Base-by-base conservation (phyloP, 2,329 filamentous ascomycete genomes). In the Nemania sp. region DNA sequence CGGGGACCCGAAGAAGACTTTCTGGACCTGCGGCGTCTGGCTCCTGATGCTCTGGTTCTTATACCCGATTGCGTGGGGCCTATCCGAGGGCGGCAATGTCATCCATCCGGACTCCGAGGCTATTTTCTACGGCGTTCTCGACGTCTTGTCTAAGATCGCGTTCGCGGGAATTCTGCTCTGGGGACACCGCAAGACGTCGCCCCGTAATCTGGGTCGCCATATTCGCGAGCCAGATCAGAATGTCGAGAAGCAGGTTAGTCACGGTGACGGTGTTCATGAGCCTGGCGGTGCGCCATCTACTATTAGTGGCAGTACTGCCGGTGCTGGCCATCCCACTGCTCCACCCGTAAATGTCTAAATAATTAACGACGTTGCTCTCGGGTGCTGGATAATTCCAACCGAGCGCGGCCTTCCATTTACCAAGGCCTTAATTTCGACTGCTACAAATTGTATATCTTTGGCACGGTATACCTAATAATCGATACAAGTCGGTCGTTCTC, bases 121-220 rank as follows among this genome's bases (percentile, higher is more conserved):
- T 11, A 80, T 91, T 66, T 91, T 92, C 76, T 93, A 92, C 74
- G 89, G 89, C 49, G 80, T 92, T 2, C 82, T 93, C 0, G 90
- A 92, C 67, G 78, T 92, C 5, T 68, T 91, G 2, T 85, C 89
- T 6, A 92, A 92, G 80, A 88, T 88, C 0, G 81, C 86, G 8
- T 92, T 92, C 70, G 87, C 88, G 18, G 81, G 82, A 13, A 75
- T 91, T 0, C 82, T 92, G 0, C 80, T 92, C 57, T 88, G 82
- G 79, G 88, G 88, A 0, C 89, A 91, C 77, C 83, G 87, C 54
- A 87, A 86, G 71, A 90, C 91, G 58, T 85, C 88, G 53, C 86
- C 88, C 10, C 79, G 82, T 5, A 79, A 82, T 15, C 80, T 92
- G 13, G 89, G 89, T 6, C 80, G 90, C 6, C 69, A 77, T 47